These are phyloP conservation scores for Mallotus repandus DNA, from an alignment of 441 rosid genomes.

Conservation along the genomic window DNA sequence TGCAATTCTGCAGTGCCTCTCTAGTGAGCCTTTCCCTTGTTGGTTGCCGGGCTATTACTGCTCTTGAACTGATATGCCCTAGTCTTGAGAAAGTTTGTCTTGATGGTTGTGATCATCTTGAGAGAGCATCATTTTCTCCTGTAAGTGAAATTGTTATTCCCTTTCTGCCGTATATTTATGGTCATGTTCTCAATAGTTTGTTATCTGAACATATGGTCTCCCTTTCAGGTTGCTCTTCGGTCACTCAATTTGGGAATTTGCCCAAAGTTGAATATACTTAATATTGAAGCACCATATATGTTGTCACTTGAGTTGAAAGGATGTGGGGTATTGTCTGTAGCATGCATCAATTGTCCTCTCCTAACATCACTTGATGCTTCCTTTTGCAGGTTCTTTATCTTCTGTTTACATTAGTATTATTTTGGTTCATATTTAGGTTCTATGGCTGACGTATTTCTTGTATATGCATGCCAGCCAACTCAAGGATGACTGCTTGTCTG, in stretches of 20 bases:
- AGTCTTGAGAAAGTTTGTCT: constrained; percentile 74
- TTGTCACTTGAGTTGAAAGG: constrained; percentile 91
- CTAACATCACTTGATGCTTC: constrained; percentile 94
- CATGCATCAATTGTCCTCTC: constrained; percentile 76
- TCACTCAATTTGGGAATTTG: constrained; percentile 90
- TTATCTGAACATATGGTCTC: constrained; percentile 10
- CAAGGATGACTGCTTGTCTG: constrained; percentile 81
- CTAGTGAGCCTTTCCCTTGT: constrained; percentile 84
- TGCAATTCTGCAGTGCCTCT: constrained; percentile 73
- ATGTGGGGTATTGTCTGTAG: constrained; percentile 87
- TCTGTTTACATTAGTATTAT: background rate
- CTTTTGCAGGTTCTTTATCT: constrained; percentile 71
- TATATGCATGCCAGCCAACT: constrained; percentile 65
- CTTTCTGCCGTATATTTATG: background rate
- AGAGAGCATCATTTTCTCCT: constrained; percentile 81
- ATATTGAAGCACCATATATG: constrained; percentile 79
- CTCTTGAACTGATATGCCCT: constrained; percentile 80
- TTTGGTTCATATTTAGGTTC: constrained; percentile 13
- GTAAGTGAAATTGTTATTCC: constrained; percentile 47
- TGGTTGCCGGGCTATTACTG: constrained; percentile 82
- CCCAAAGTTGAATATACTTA: constrained; percentile 77
- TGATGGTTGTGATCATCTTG: constrained; percentile 98
- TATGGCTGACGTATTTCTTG: constrained; percentile 20
- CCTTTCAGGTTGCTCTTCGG: constrained; percentile 68
- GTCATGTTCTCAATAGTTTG: background rate